These are phyloP conservation scores for Circinella umbellata DNA, from an alignment of 371 early-diverging fungal species.

Conservation along the genomic window DNA sequence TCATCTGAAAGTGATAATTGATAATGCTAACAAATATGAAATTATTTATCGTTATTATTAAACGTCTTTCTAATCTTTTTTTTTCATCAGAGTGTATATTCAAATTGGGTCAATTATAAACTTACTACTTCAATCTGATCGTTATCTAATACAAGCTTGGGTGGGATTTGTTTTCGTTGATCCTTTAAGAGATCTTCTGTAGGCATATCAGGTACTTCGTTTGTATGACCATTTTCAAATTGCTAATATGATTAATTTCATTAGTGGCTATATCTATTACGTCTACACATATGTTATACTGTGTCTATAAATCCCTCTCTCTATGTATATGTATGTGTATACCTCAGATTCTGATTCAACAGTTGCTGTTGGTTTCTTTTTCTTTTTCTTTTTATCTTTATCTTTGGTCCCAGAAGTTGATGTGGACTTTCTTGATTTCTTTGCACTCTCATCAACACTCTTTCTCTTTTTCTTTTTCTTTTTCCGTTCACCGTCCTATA, in stretches of 20 bases:
- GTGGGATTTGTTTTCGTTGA: slow-evolving; percentile 14
- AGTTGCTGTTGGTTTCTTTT: slow-evolving; percentile 30
- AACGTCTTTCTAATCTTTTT: background rate
- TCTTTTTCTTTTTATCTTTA: slow-evolving; percentile 22
- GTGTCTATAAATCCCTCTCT: too few species aligned
- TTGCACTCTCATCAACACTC: slow-evolving; percentile 15
- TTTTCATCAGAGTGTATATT: too few species aligned
- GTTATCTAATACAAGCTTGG: slow-evolving; percentile 22
- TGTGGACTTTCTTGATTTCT: slow-evolving; percentile 18
- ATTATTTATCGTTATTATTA: slow-evolving; percentile 9
- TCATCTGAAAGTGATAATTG: slow-evolving; percentile 14
- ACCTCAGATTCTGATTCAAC: slow-evolving; percentile 12
- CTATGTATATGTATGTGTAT: background rate
- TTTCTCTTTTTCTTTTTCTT: slow-evolving; percentile 33
- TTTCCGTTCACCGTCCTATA: slow-evolving; percentile 16
- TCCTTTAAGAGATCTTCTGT: slow-evolving; percentile 25
- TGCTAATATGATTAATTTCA: background rate
- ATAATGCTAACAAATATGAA: slow-evolving; percentile 19
- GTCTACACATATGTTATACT: too few species aligned
- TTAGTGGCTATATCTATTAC: background rate
- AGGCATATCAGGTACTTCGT: slow-evolving; percentile 16
- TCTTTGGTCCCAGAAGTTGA: slow-evolving; percentile 34
- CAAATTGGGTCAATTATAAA: too few species aligned
- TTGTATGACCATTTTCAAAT: slow-evolving; percentile 1
- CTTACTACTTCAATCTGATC: slow-evolving; percentile 39